Evolutionary conservation across 1,139 yeast species (phyloP), one percentile per base, ranked within the genome.

Genomic region (Kurtzmaniella quercitrusa): DNA sequence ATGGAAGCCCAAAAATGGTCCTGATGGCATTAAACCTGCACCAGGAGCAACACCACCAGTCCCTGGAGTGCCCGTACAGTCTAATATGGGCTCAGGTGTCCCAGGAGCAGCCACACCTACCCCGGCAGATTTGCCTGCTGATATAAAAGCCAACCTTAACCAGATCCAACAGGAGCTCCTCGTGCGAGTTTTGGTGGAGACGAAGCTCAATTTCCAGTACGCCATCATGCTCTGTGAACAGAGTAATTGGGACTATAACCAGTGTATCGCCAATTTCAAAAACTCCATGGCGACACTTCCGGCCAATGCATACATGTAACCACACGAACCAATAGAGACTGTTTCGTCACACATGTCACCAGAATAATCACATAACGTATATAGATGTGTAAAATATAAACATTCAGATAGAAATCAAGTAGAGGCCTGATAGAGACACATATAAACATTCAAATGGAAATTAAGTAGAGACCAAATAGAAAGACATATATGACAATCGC

Each of bases 181-280:
- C 19, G 75, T 78, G 21, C 82, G 77, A 54, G 68, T 93, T 23
- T 77, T 85, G 63, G 63, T 76, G 40, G 90, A 86, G 51, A 93
- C 98, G 0, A 80, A 82, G 45, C 68, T 93, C 51, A 90, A 79
- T 53, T 71, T 87, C 21, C 86, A 86, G 54, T 93, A 82, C 60
- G 88, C 94, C 1, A 66, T 82, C 31, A 81, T 91, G 89, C 75
- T 94, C 42, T 85, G 93, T 44, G 91, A 90, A 58, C 96, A 90
- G 61, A 89, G 96, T 55, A 75, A 79, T 45, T 91, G 95, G 91
- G 85, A 88, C 62, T 82, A 79, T 54, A 82, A 79, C 41, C 76
- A 70, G 46, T 91, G 96, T 37, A 69, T 81, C 18, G 73, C 74
- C 41, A 82, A 88, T 49, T 93, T 91, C 65, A 79, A 81, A 54